A percentile compares a stretch with the other conserved stretches of the same genome.
phyloP scores from a whole-genome alignment of 257 asterid species.

The Solanum arcanum region DNA sequence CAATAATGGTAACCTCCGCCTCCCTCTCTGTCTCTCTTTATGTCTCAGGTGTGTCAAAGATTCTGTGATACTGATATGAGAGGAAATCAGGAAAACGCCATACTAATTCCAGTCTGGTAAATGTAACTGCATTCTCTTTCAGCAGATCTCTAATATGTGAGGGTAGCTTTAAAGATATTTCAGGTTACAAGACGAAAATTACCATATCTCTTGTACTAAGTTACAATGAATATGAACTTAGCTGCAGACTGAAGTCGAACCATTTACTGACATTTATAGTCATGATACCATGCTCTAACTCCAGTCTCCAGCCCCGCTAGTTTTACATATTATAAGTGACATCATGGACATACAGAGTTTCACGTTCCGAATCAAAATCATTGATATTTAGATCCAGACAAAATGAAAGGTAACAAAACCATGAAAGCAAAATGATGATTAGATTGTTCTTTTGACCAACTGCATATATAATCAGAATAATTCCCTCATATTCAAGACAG shows the following conservation, averaged over 20 bases:
- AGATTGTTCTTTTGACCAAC: neutral
- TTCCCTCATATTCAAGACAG: neutral
- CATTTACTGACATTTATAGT: neutral
- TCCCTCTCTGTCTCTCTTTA: neutral
- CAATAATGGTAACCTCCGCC: neutral
- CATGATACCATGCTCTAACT: neutral
- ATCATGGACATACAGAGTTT: neutral
- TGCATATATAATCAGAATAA: neutral
- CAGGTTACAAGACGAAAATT: neutral
- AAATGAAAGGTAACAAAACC: neutral
- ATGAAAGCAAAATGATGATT: neutral
- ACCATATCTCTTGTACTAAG: neutral
- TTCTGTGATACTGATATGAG: neutral
- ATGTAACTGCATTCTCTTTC: neutral
- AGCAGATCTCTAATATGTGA: neutral
- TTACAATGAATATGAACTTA: neutral
- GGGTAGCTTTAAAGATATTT: neutral
- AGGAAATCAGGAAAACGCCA: neutral
- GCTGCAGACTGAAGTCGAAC: neutral
- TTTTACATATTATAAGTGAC: neutral
- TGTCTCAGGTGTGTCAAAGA: neutral
- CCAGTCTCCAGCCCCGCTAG: neutral
- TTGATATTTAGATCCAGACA: neutral
- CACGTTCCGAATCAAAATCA: neutral
- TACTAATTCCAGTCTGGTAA: neutral